Evolutionary conservation across 228 moss, liverwort and hornwort genomes (phyloP), one percentile per base, ranked within the genome.

Genomic region (Sphagnum magellanicum): DNA sequence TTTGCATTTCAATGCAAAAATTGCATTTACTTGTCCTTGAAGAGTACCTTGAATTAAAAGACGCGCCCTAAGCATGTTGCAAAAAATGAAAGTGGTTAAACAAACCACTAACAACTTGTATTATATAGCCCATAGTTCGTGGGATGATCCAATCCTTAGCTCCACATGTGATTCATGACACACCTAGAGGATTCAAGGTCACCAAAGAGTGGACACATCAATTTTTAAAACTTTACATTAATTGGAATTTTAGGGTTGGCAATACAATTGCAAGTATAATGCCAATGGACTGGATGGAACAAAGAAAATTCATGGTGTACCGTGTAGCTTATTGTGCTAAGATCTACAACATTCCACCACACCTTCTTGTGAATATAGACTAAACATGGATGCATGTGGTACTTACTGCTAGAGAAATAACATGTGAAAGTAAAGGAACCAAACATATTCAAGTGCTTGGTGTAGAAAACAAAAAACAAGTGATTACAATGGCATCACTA

Each of bases 341-440:
- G 10, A 48, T 5, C 6, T 65, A 49, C 50, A 32, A 32, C 47
- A 65, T 65, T 32, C 65, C 46, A 5, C 14, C 11, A 4, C 6
- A 5, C 48, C 46, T 65, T 5, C 13, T 65, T 65, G 49, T 65
- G 10, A 65, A 65, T 50, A 65, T 4, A 13, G 65, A 65, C 65
- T 49, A 65, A 3, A 65, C 65, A 11, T 5, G 65, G 15, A 4
- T 65, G 13, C 65, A 48, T 48, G 13, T 65, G 6, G 65, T 65
- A 14, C 47, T 49, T 48, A 48, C 2, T 16, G 65, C 65, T 5
- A 47, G 65, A 6, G 10, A 48, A 50, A 8, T 0, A 8, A 4
- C 65, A 48, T 65, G 65, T 6, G 49, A 65, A 48, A 65, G 6
- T 11, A 65, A 0, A 48, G 49, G 65, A 5, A 1, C 15, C 11